Base-by-base conservation (phyloP, 352 stramenopile genomes). In the Globisporangium lucens region DNA sequence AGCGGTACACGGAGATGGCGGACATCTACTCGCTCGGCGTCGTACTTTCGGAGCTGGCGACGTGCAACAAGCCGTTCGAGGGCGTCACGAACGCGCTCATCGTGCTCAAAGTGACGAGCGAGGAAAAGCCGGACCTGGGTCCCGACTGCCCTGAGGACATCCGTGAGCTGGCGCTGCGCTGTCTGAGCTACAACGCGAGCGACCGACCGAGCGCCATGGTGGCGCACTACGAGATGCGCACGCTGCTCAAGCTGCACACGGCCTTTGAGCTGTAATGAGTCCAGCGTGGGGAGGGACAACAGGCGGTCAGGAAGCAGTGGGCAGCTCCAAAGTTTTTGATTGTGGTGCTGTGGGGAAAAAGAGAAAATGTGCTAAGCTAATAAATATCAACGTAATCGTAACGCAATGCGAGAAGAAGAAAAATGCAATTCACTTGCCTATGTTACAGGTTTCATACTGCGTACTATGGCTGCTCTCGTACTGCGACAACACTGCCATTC, bases 11-110 rank as follows among this genome's bases (percentile, higher is more conserved):
- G 4, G 87, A 95, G 66, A 91, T 83, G 75, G 86, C 87, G 4
- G 87, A 95, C 67, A 90, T 95, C 35, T 95, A 95, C 73, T 95
- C 87, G 52, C 93, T 95, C 59, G 87, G 87, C 22, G 84, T 94
- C 10, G 78, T 95, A 20, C 64, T 95, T 56, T 87, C 83, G 3
- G 87, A 95, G 74, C 61, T 95, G 41, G 75, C 78, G 24, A 94
- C 82, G 51, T 88, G 80, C 59, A 65, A 71, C 36, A 85, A 88
- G 64, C 82, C 83, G 8, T 92, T 91, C 56, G 81, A 91, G 9
- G 82, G 82, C 24, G 73, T 89, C 22, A 88, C 77, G 56, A 94
- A 90, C 59, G 77, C 81, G 4, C 71, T 87, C 20, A 85, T 94
- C 41, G 82, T 89, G 38, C 77, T 94, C 36, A 90, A 90, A 75